Percentiles rank a stretch among this genome's conserved stretches.
Evolutionary conservation across 345 rosid genomes (phyloP).

Genomic region (Arabidopsis arenosa): DNA sequence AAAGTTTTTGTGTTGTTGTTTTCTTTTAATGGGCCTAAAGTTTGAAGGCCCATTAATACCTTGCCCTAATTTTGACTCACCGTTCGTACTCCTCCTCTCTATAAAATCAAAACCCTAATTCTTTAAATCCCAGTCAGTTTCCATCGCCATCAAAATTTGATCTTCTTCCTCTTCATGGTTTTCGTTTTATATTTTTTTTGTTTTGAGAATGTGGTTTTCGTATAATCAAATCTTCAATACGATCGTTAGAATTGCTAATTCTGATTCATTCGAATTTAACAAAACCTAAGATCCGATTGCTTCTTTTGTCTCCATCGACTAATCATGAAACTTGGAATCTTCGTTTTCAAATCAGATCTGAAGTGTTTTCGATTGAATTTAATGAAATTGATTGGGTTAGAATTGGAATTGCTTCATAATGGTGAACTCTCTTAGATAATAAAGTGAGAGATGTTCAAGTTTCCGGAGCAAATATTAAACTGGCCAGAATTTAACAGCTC

Average conservation of each 20-base stretch:
- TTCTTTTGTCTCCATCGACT: background rate
- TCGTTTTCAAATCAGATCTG: background rate
- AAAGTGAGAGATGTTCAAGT: conserved; percentile 48
- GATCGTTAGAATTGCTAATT: conserved; percentile 28
- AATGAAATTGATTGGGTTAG: background rate
- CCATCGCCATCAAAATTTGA: background rate
- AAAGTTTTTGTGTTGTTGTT: no score
- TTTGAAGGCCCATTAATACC: background rate
- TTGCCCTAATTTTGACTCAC: background rate
- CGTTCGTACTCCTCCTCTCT: background rate
- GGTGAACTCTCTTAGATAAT: conserved; percentile 47
- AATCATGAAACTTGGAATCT: conserved; percentile 10
- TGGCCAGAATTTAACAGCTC: conserved; percentile 47
- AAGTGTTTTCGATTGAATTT: background rate
- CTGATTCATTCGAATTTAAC: conserved; percentile 25
- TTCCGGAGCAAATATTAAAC: conserved; percentile 43
- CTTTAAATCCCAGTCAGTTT: background rate
- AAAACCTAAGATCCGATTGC: conserved; percentile 2
- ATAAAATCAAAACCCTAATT: background rate
- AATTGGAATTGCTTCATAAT: conserved; percentile 42
- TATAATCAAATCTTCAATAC: conserved; percentile 22
- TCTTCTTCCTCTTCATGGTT: background rate
- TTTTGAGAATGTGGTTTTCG: background rate
- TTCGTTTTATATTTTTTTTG: background rate
- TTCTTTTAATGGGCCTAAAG: background rate